Percentiles rank a stretch among this genome's conserved stretches.
phyloP scores from a whole-genome alignment of 2,329 filamentous ascomycete species.

The Neonectria sp. region DNA sequence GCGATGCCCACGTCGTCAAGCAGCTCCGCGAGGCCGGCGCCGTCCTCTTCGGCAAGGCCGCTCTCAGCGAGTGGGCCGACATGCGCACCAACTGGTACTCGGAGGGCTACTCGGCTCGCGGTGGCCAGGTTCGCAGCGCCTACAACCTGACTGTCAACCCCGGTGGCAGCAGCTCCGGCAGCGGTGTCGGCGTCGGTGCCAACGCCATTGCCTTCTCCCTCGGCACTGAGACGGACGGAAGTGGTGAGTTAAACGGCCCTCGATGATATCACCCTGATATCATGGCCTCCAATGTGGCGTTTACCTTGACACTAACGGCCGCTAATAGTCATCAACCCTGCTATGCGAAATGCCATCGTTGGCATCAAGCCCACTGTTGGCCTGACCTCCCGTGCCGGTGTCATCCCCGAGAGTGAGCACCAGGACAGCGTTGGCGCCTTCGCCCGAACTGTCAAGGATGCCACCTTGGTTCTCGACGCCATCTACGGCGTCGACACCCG shows the following conservation, averaged over 20 bases:
- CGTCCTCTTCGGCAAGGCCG: constrained; percentile 79
- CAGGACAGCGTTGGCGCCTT: constrained; percentile 80
- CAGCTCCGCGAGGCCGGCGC: constrained; percentile 76
- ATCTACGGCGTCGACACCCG: constrained; percentile 75
- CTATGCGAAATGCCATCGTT: constrained; percentile 77
- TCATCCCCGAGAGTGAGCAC: constrained; percentile 77
- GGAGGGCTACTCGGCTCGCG: constrained; percentile 76
- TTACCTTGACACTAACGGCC: constrained; percentile 21
- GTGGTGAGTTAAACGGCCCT: constrained; percentile 55
- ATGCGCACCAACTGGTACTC: constrained; percentile 79
- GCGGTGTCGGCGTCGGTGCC: constrained; percentile 74
- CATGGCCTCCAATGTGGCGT: background rate
- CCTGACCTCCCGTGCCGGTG: constrained; percentile 74
- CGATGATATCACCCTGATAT: background rate
- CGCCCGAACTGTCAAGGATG: constrained; percentile 78
- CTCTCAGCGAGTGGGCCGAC: constrained; percentile 81
- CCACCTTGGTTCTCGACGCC: constrained; percentile 74
- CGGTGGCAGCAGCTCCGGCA: constrained; percentile 78
- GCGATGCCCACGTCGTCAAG: constrained; percentile 76
- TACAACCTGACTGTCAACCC: constrained; percentile 80
- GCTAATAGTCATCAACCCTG: constrained; percentile 76
- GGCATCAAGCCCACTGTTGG: constrained; percentile 85
- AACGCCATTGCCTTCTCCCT: constrained; percentile 76
- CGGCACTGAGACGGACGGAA: constrained; percentile 83
- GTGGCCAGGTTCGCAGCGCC: constrained; percentile 74